Base-by-base conservation (phyloP, 768 basidiomycete species). In the Boletus rubroflammeus region DNA sequence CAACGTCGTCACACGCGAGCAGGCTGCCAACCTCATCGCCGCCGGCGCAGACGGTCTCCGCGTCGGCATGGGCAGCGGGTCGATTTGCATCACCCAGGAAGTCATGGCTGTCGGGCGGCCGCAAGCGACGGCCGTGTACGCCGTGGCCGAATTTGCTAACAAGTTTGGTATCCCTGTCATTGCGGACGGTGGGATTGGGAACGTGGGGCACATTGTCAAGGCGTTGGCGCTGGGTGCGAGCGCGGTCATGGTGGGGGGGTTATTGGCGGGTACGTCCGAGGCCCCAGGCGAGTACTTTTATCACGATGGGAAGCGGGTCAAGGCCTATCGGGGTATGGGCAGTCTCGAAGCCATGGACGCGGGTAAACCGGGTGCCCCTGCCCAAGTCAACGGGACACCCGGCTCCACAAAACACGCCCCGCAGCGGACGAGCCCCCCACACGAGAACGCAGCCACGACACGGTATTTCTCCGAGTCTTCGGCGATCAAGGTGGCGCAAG, bases 261-360 rank as follows among this genome's bases (percentile, higher is more conserved):
- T 98, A 45, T 78, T 99, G 26, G 97, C 97, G 2, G 96, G 96
- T 29, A 98, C 97, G 34, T 86, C 92, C 58, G 96, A 99, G 72
- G 93, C 94, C 0, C 97, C 97, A 0, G 97, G 97, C 62, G 94
- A 98, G 75, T 99, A 97, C 78, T 98, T 97, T 72, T 99, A 96
- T 75, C 95, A 98, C 67, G 95, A 98, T 59, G 97, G 97, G 58
- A 97, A 97, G 78, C 88, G 97, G 45, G 93, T 98, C 69, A 99
- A 99, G 81, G 86, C 95, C 32, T 99, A 98, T 75, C 87, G 97
- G 53, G 97, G 97, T 5, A 99, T 99, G 97, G 96, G 97, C 19
- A 90, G 88, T 66, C 78, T 98, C 65, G 92, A 95, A 73, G 91
- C 93, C 3, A 95, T 93, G 91, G 89, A 90, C 51, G 84, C 89